Evolutionary conservation across 1,284 basidiomycete species (phyloP).

Genomic region (Sphagnurus paluster): DNA sequence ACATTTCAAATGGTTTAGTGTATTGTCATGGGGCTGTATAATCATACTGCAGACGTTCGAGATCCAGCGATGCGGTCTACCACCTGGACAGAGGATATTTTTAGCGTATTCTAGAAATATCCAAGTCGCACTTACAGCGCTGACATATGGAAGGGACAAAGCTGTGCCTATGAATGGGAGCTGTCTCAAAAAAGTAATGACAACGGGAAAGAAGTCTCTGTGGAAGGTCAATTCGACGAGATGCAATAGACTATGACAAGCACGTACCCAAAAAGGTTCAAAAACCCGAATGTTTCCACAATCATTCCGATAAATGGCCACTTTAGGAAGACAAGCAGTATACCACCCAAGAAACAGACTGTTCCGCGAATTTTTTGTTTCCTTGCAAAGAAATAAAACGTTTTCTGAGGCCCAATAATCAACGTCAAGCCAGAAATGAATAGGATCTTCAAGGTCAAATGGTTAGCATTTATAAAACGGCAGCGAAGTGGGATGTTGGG

Average conservation of each 20-base stretch:
- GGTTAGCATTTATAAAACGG: neutral
- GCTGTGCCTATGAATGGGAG: constrained; percentile 90
- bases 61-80: constrained; percentile 77
- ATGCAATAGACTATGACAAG: constrained; percentile 8
- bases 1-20: constrained; percentile 24
- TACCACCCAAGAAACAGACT: constrained; percentile 87
- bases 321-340: constrained; percentile 86
- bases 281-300: constrained; percentile 93
- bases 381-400: constrained; percentile 97
- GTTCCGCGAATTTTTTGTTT: constrained; percentile 97
- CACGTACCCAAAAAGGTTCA: constrained; percentile 96
- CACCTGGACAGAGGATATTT: constrained; percentile 40
- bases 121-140: constrained; percentile 49
- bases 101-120: constrained; percentile 1
- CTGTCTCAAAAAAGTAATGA: constrained; percentile 94
- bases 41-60: constrained; percentile 71
- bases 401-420: constrained; percentile 95
- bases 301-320: constrained; percentile 94
- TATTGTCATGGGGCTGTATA: constrained; percentile 48
- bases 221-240: constrained; percentile 11
- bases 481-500: constrained; percentile 6
- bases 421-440: constrained; percentile 91
- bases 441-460: constrained; percentile 63
- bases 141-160: constrained; percentile 84
- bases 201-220: constrained; percentile 99